These are phyloP conservation scores for Aureobasidium sp. DNA, from an alignment of 2,329 filamentous ascomycete genomes.

Conservation along the genomic window DNA sequence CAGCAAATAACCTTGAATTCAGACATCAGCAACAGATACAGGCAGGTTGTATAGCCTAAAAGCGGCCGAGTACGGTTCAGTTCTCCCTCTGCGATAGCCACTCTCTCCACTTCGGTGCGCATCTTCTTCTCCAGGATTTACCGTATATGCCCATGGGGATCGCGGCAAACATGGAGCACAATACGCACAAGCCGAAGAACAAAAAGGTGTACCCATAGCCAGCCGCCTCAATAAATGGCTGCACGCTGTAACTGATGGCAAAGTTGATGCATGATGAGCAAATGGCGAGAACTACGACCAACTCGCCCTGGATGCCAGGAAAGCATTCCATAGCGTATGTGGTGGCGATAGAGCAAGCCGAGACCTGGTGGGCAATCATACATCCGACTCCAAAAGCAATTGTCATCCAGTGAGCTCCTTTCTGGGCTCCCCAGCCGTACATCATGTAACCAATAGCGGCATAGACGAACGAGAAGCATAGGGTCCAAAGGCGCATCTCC, in stretches of 20 bases:
- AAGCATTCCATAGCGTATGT: constrained; percentile 40
- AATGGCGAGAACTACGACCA: constrained; percentile 27
- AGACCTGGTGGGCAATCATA: constrained; percentile 38
- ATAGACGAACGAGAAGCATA: constrained; percentile 29
- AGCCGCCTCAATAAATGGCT: constrained; percentile 34
- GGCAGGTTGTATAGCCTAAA: not conserved
- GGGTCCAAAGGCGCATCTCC: constrained; percentile 30
- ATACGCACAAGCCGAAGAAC: constrained; percentile 31
- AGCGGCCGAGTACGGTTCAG: constrained; percentile 3
- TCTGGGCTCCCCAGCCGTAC: constrained; percentile 35
- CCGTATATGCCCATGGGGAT: constrained; percentile 30
- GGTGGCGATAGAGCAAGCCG: constrained; percentile 34
- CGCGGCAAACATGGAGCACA: constrained; percentile 24
- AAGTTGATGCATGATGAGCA: constrained; percentile 30
- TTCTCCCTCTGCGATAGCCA: constrained; percentile 17
- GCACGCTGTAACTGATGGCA: constrained; percentile 35
- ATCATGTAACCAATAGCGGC: constrained; percentile 32
- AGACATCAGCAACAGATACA: not conserved
- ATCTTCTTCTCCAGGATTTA: constrained; percentile 29
- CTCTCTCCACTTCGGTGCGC: constrained; percentile 18
- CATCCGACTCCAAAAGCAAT: constrained; percentile 33
- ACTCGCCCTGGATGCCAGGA: constrained; percentile 23
- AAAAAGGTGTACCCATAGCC: constrained; percentile 29
- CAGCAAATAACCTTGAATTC: too few relatives aligned
- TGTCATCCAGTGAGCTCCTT: constrained; percentile 30